These are phyloP conservation scores for Cryptococcus hybrid DNA, from an alignment of 1,284 basidiomycete genomes.

Conservation along the genomic window DNA sequence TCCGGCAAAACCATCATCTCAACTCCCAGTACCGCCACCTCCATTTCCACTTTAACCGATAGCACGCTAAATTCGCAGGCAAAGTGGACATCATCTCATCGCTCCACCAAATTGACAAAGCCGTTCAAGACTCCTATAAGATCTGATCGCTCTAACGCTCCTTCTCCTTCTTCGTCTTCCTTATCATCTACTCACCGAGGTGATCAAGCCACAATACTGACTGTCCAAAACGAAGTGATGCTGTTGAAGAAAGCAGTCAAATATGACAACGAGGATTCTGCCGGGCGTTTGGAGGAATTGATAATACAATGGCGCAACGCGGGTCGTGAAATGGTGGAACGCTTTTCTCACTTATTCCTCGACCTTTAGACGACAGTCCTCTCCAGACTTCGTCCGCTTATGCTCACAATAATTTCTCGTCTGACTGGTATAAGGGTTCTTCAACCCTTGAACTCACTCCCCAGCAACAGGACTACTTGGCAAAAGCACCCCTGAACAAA, in stretches of 20 bases:
- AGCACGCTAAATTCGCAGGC: background rate
- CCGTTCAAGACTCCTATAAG: slow-evolving; percentile 31
- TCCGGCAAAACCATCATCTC: background rate
- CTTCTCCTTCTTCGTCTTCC: slow-evolving; percentile 6
- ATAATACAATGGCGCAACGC: slow-evolving; percentile 38
- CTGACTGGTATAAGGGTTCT: background rate
- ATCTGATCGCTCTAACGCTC: slow-evolving; percentile 7
- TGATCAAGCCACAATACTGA: slow-evolving; percentile 8
- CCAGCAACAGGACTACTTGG: slow-evolving; percentile 19
- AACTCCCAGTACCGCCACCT: background rate
- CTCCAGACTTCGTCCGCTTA: background rate
- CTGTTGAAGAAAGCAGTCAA: slow-evolving; percentile 31
- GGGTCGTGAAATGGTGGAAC: slow-evolving; percentile 41
- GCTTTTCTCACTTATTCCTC: slow-evolving; percentile 31
- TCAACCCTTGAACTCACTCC: background rate
- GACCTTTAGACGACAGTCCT: slow-evolving; percentile 8
- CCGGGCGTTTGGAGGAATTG: slow-evolving; percentile 18
- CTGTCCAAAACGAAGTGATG: slow-evolving; percentile 29
- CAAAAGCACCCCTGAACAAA: slow-evolving; percentile 15
- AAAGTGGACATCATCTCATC: background rate
- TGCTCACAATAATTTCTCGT: background rate
- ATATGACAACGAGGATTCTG: slow-evolving; percentile 32
- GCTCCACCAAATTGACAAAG: slow-evolving; percentile 8
- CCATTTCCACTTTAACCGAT: background rate
- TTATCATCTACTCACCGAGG: background rate